phyloP scores from a whole-genome alignment of 805 yeast species.

The Starmerella gropengiesseri region DNA sequence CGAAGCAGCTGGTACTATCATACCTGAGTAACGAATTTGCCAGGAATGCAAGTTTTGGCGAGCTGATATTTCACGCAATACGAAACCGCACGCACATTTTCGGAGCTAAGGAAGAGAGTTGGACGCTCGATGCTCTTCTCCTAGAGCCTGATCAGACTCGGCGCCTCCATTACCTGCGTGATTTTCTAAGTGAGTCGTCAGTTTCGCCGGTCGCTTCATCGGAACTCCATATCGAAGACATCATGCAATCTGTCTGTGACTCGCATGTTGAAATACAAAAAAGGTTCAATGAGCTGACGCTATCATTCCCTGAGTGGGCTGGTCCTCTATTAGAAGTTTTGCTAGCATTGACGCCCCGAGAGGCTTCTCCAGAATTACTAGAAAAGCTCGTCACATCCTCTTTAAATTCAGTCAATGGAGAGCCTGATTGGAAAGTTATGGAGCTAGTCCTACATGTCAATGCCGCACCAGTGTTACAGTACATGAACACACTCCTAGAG shows the following conservation, averaged over 20 bases:
- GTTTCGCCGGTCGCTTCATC: neutral
- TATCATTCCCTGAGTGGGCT: slow-evolving; percentile 8
- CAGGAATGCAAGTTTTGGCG: neutral
- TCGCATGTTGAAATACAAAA: slow-evolving; percentile 8
- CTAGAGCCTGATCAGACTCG: slow-evolving; percentile 2
- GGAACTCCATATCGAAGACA: slow-evolving; percentile 2
- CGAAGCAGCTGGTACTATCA: slow-evolving; percentile 11
- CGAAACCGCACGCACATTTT: slow-evolving; percentile 3
- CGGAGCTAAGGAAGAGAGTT: neutral
- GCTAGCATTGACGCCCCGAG: neutral
- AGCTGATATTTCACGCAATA: slow-evolving; percentile 7
- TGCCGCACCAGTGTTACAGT: slow-evolving; percentile 8
- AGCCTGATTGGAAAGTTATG: slow-evolving; percentile 7
- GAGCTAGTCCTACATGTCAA: slow-evolving; percentile 2
- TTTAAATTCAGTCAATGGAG: neutral
- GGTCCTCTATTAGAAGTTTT: slow-evolving; percentile 1
- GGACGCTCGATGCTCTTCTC: neutral
- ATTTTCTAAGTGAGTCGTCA: neutral
- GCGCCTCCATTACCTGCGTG: neutral
- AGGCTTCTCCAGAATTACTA: slow-evolving; percentile 5
- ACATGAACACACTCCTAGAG: neutral
- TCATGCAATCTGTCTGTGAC: neutral
- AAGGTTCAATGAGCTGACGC: slow-evolving; percentile 8
- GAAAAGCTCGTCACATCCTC: neutral
- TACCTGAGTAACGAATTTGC: slow-evolving; percentile 5